A percentile compares a stretch with the other conserved stretches of the same genome.
Evolutionary conservation across 176 grass and related monocot species (phyloP).

Genomic region (Guadua angustifolia): DNA sequence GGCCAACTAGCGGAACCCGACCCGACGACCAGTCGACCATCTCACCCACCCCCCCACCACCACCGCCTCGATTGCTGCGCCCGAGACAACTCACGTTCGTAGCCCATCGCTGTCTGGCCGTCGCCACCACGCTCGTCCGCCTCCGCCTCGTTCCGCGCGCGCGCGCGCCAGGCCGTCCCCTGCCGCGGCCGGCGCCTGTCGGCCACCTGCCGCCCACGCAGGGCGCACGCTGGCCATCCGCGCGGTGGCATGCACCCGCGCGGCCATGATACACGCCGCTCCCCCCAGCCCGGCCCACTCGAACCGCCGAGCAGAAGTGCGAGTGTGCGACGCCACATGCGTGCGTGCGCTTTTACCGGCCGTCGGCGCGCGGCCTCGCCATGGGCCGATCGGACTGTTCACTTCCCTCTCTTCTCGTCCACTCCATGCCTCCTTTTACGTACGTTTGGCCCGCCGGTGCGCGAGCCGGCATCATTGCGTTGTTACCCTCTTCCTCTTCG

Average conservation of each 20-base stretch:
- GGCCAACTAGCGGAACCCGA: background rate
- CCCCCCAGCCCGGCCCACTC: background rate
- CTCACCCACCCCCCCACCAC: background rate
- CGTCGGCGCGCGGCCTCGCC: background rate
- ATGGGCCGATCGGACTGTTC: constrained; percentile 33
- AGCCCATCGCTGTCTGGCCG: background rate
- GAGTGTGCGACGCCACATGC: background rate
- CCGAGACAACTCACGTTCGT: constrained; percentile 33
- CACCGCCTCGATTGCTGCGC: background rate
- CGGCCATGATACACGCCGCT: constrained; percentile 29
- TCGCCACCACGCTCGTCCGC: background rate
- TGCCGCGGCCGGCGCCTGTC: constrained; percentile 36
- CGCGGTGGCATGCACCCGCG: constrained; percentile 40
- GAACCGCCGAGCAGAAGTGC: background rate
- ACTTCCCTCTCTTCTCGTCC: constrained; percentile 43
- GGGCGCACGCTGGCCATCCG: constrained; percentile 39
- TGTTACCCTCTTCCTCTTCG: background rate
- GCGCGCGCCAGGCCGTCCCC: constrained; percentile 6
- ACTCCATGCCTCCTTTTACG: constrained; percentile 4
- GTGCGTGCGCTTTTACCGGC: background rate
- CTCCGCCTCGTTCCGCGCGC: constrained; percentile 34
- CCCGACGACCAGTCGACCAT: too few relatives aligned
- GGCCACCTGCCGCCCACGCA: constrained; percentile 57
- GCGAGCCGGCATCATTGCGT: constrained; percentile 35
- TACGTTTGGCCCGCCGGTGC: background rate